Evolutionary conservation across 2,329 filamentous ascomycete species (phyloP).

Genomic region (Fusarium foetens): DNA sequence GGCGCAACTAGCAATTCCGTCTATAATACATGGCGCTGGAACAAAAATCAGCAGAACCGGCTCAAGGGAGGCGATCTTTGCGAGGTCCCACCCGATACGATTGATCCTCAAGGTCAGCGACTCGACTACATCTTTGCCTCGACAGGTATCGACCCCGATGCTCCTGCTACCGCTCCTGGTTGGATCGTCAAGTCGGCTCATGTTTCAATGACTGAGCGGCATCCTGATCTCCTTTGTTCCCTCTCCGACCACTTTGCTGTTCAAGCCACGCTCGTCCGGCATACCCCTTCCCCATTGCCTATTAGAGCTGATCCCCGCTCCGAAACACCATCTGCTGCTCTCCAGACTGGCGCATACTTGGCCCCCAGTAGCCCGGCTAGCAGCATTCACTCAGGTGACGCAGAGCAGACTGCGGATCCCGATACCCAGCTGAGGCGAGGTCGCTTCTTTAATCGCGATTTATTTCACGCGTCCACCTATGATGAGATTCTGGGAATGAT

Average conservation of each 20-base stretch:
- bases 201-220: conserved; percentile 83
- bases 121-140: conserved; percentile 94
- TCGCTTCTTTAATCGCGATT: conserved; percentile 29
- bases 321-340: conserved; percentile 38
- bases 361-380: conserved; percentile 38
- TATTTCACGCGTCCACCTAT: conserved; percentile 29
- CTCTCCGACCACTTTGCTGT: conserved; percentile 96
- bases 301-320: conserved; percentile 22
- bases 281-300: conserved; percentile 46
- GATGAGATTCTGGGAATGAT: conserved; percentile 75
- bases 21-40: conserved; percentile 95
- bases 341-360: conserved; percentile 43
- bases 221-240: conserved; percentile 83
- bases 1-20: conserved; percentile 88
- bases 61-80: conserved; percentile 69
- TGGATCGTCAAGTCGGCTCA: conserved; percentile 79
- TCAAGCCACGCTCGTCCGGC: conserved; percentile 75
- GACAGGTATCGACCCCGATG: conserved; percentile 55
- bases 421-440: conserved; percentile 50
- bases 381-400: conserved; percentile 37
- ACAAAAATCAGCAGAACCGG: conserved; percentile 73
- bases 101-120: conserved; percentile 82
- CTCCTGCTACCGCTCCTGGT: conserved; percentile 44
- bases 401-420: conserved; percentile 37
- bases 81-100: conserved; percentile 69